Evolutionary conservation across 73 alveolate species (phyloP), one percentile per base, ranked within the genome.

Genomic region (Stentor coeruleus): DNA sequence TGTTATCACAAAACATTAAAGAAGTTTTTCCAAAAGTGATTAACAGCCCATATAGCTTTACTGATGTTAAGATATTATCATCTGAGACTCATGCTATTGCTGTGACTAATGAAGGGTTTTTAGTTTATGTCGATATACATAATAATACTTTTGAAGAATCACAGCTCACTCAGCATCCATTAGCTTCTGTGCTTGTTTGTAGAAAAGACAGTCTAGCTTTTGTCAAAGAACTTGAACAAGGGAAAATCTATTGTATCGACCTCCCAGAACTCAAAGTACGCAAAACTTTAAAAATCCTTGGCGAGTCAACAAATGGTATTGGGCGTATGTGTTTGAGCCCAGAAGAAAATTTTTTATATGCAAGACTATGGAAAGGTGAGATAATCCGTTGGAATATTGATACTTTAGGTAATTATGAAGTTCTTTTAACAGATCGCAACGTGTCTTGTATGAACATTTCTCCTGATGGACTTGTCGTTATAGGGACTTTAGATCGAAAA

Each of bases 321-420:
- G 66, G 66, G 20, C 6, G 20, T 11, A 49, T 49, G 66, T 49
- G 66, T 49, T 20, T 49, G 6, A 49, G 66, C 20, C 66, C 66
- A 11, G 66, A 49, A 11, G 28, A 49, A 20, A 20, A 6, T 20
- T 49, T 49, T 49, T 20, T 49, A 11, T 49, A 49, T 20, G 66
- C 66, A 49, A 49, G 66, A 20, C 66, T 49, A 6, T 49, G 66
- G 66, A 49, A 49, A 49, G 66, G 66, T 49, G 66, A 49, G 20
- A 49, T 49, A 6, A 20, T 49, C 66, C 6, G 66, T 11, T 49
- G 66, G 66, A 20, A 49, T 20, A 6, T 49, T 6, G 66, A 6
- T 6, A 49, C 66, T 49, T 49, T 49, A 49, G 20, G 20, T 6
- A 20, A 49, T 20, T 49, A 49, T 49, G 28, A 49, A 49, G 66